phyloP scores from a whole-genome alignment of 2,329 filamentous ascomycete genomes.

The Didymella arachidicola region DNA sequence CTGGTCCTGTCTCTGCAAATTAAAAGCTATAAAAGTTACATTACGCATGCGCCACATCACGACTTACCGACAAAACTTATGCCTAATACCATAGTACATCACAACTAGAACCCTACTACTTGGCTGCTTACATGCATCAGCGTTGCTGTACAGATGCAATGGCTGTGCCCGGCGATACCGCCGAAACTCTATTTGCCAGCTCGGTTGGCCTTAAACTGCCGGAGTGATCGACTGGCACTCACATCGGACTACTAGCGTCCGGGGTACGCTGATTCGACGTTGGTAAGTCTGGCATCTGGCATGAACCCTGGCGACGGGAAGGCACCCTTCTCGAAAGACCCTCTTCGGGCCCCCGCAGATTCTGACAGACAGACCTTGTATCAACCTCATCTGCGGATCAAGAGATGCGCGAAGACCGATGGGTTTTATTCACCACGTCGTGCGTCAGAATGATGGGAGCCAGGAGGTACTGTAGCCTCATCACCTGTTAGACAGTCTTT shows the following conservation, averaged over 20 bases:
- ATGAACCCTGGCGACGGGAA: conserved; percentile 12
- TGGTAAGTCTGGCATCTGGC: not conserved
- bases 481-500: not conserved
- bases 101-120: not conserved
- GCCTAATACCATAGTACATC: no score
- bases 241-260: conserved; percentile 1
- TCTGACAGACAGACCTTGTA: conserved; percentile 9
- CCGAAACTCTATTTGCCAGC: conserved; percentile 10
- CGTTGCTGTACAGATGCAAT: not conserved
- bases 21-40: no score
- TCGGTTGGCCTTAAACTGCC: conserved; percentile 12
- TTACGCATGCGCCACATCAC: no score
- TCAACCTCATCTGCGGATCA: conserved; percentile 4
- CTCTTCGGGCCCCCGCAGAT: conserved; percentile 4
- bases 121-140: no score
- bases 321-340: conserved; percentile 12
- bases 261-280: conserved; percentile 12
- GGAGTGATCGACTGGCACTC: conserved; percentile 8
- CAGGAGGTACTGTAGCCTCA: conserved; percentile 5
- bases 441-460: conserved; percentile 15
- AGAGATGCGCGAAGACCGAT: conserved; percentile 9
- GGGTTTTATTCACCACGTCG: conserved; percentile 11
- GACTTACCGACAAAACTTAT: no score
- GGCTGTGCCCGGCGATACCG: conserved; percentile 3
- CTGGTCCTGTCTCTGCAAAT: no score